These are phyloP conservation scores for Lentinula novae-zelandiae DNA, from an alignment of 1,284 basidiomycete genomes.

Conservation along the genomic window DNA sequence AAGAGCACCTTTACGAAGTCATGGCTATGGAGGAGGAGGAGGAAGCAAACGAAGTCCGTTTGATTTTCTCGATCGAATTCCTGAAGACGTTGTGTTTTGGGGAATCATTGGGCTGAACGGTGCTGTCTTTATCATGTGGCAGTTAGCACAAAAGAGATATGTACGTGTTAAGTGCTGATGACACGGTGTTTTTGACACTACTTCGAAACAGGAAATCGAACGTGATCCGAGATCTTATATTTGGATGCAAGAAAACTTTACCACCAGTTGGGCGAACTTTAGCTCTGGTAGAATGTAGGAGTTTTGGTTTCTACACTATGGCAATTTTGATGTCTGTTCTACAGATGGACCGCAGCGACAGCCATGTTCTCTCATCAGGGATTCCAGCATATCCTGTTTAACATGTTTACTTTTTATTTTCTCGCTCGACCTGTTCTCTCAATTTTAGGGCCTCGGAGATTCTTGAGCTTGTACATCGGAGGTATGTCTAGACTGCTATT, in stretches of 20 bases:
- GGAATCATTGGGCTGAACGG: constrained; percentile 38
- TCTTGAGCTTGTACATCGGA: constrained; percentile 76
- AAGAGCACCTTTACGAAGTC: neutral
- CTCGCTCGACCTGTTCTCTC: constrained; percentile 63
- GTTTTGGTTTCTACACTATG: constrained; percentile 1
- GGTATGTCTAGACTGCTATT: constrained; percentile 34
- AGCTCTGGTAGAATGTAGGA: constrained; percentile 66
- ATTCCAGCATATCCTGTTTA: constrained; percentile 68
- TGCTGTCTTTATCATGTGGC: constrained; percentile 39
- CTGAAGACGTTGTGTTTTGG: constrained; percentile 35
- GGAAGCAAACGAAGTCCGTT: neutral
- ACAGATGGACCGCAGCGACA: constrained; percentile 81
- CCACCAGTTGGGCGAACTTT: constrained; percentile 60
- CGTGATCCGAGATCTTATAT: constrained; percentile 46
- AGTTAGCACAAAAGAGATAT: constrained; percentile 30
- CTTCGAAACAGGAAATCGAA: constrained; percentile 25
- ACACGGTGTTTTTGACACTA: neutral
- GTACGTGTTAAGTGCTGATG: constrained; percentile 22
- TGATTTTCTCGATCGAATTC: constrained; percentile 29
- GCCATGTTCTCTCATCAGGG: constrained; percentile 71
- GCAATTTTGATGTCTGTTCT: constrained; percentile 10
- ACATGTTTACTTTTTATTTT: constrained; percentile 79
- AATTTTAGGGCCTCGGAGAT: constrained; percentile 66
- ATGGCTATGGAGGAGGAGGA: neutral
- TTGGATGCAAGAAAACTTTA: constrained; percentile 73